Percentiles rank a stretch among this genome's conserved stretches.
phyloP scores from a whole-genome alignment of 129 eudicot genomes.

The Helianthus annuus region HanXRQr2.0-SUNRISE NC_035447.2:174426241-174426740 shows the following conservation, averaged over 20 bases:
- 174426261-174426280: constrained; percentile 54
- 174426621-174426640: constrained; percentile 66
- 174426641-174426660: constrained; percentile 87
- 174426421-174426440: constrained; percentile 54
- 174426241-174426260: constrained; percentile 71
- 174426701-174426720: constrained; percentile 20
- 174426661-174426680: constrained; percentile 59
- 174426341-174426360: constrained; percentile 62
- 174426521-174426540: no score
- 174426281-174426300: constrained; percentile 6
- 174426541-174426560: not conserved
- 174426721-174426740: not conserved
- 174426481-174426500: constrained; percentile 67
- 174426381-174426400: constrained; percentile 59
- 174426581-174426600: constrained; percentile 59
- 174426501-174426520: constrained; percentile 39
- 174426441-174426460: constrained; percentile 59
- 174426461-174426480: constrained; percentile 95
- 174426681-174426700: constrained; percentile 75
- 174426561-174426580: constrained; percentile 42
- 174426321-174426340: not conserved
- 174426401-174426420: constrained; percentile 53
- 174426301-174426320: not conserved
- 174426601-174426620: constrained; percentile 76
- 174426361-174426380: constrained; percentile 75